phyloP scores from a whole-genome alignment of 495 filamentous ascomycete species.

The Penicillium atrosanguineum region DNA sequence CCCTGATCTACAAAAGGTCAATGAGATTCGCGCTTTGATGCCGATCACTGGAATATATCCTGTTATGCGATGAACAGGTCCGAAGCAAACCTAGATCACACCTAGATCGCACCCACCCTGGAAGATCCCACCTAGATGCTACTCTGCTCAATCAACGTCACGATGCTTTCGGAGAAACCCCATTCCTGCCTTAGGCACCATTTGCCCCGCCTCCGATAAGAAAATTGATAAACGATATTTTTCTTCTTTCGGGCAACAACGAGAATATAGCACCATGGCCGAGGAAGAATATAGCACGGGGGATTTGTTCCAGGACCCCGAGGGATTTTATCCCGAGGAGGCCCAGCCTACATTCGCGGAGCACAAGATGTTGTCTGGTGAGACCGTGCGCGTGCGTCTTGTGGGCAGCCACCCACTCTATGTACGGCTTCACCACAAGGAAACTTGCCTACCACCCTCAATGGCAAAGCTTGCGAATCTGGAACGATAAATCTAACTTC shows the following conservation, averaged over 20 bases:
- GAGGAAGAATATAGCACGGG: slow-evolving; percentile 45
- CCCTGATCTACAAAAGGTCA: not conserved
- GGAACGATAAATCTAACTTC: not conserved
- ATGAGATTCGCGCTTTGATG: not conserved
- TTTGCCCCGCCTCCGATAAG: slow-evolving; percentile 1
- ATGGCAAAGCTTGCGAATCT: slow-evolving; percentile 10
- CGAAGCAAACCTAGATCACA: no score
- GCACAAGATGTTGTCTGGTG: slow-evolving; percentile 65
- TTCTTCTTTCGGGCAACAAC: not conserved
- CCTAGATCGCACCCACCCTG: not conserved
- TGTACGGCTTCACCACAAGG: slow-evolving; percentile 43
- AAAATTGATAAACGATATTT: slow-evolving; percentile 15
- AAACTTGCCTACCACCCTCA: slow-evolving; percentile 1
- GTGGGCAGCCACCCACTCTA: slow-evolving; percentile 90
- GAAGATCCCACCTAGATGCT: not conserved
- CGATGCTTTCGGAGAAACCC: not conserved
- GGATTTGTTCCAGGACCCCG: slow-evolving; percentile 74
- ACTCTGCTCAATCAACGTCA: no score
- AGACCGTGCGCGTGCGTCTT: slow-evolving; percentile 68
- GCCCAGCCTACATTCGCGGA: slow-evolving; percentile 65
- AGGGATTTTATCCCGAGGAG: slow-evolving; percentile 70
- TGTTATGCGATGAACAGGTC: not conserved
- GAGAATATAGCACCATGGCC: slow-evolving; percentile 15
- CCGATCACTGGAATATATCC: not conserved
- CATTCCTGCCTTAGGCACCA: slow-evolving; percentile 5